Evolutionary conservation across 106 monocot genomes (phyloP), one percentile per base, ranked within the genome.

Genomic region (Amphibolis antarctica): DNA sequence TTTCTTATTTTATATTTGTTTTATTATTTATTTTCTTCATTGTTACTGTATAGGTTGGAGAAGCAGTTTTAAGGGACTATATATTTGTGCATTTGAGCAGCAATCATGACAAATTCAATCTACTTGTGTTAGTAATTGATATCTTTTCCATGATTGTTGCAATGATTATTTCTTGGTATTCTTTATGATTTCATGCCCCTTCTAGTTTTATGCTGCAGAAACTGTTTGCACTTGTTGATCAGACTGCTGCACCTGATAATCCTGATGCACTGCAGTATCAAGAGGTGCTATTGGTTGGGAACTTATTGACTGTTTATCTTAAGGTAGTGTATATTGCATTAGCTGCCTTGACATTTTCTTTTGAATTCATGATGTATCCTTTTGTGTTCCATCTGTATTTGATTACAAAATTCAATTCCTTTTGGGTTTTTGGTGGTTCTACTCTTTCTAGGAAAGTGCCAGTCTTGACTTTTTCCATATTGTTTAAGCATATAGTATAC

Each of bases 131-230:
- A 76, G 89, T 75, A 64, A 12, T 42, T 36, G 47, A 59, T 53
- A 44, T 49, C 17, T 49, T 49, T 49, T 49, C 17, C 21, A 55
- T 5, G 12, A 17, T 26, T 10, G 24, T 22, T 24, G 25, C 25
- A 10, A 55, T 26, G 46, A 44, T 24, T 76, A 21, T 60, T 42
- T 60, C 5, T 42, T 43, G 15, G 15, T 69, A n/a, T 30, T 61
- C 53, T 5, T 50, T 48, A 42, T 28, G 27, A 60, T 54, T 18
- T 44, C 1, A 56, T 19, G 28, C 44, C 21, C 61, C 58, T 63
- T 62, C 14, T 77, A 94, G 94, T 72, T 96, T 96, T 78, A 84
- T 96, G 84, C 71, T 96, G 72, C 96, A 96, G 81, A 96, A 96
- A 62, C 84, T 96, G 29, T 96, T 78, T 82, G 89, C 90, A 27